Base-by-base conservation (phyloP, 106 monocot genomes). In the Apostasia ramifera region DNA sequence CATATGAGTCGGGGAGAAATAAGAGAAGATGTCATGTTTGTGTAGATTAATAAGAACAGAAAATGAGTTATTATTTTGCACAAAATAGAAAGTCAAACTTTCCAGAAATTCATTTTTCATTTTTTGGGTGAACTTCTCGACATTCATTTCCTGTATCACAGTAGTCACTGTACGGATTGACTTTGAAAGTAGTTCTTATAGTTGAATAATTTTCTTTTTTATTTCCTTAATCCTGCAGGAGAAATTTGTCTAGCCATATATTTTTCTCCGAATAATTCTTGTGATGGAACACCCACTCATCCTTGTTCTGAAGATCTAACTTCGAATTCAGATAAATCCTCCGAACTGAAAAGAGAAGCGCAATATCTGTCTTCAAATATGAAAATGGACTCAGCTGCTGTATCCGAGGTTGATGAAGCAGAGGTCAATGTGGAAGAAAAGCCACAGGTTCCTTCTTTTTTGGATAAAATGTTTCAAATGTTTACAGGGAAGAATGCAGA, bases 201-300 rank as follows among this genome's bases (percentile, higher is more conserved):
- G 26, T 26, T 26, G 26, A 26, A 26, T 26, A 26, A 26, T 26
- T 26, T 26, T 26, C 26, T 26, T 26, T 26, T 26, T 26, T 26
- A 26, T 71, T 71, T 12, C 42, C 44, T 67, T 26, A 46, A 26
- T 72, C 37, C 67, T 87, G 57, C 84, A 94, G 94, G 94, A 77
- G 94, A 94, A 81, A 88, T 94, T 73, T 66, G 81, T 64, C 76
- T 94, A 26, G 63, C 44, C n/a, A 66, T 94, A 57, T 87, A 79
- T 49, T 72, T 94, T 42, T 76, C 84, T 46, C 84, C 79, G 65
- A 91, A 77, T 9, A 57, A 55, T 59, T 43, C 65, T 69, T 74
- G 43, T 15, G 81, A 83, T 40, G 83, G 60, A 72, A 56, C 71
- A 74, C 57, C 67, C 26, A 47, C 3, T 45, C 68, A 68, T 44